A percentile compares a stretch with the other conserved stretches of the same genome.
These are phyloP conservation scores for Ramichloridium luteum DNA, from an alignment of 2,329 filamentous ascomycete species.

Conservation along the genomic window DNA sequence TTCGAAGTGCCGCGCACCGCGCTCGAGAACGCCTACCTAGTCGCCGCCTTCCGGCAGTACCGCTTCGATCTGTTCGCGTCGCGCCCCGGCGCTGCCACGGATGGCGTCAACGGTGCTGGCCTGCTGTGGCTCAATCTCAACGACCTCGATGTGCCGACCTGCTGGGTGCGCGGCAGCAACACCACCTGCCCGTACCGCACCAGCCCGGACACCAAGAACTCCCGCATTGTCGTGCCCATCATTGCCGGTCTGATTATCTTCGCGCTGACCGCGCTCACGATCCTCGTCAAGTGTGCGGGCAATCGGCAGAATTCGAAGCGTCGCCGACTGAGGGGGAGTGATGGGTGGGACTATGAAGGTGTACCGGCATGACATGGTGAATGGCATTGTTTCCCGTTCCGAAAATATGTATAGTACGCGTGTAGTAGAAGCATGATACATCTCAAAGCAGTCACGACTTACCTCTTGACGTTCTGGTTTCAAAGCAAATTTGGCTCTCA, in stretches of 20 bases:
- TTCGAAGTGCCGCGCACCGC: constrained; percentile 50
- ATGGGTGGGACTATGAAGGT: constrained; percentile 56
- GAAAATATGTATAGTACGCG: constrained; percentile 1
- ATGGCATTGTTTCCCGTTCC: too few relatives aligned
- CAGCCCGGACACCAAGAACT: constrained; percentile 25
- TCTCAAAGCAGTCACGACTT: background rate
- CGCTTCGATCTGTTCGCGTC: constrained; percentile 1
- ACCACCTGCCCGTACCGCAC: constrained; percentile 46
- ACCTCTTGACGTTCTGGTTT: background rate
- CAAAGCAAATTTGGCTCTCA: background rate
- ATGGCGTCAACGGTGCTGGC: constrained; percentile 17
- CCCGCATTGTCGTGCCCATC: constrained; percentile 46
- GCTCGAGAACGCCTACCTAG: constrained; percentile 51
- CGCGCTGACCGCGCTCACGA: constrained; percentile 46
- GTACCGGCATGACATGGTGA: constrained; percentile 35
- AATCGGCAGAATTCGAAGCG: constrained; percentile 45
- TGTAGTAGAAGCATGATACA: background rate
- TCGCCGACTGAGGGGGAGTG: constrained; percentile 30
- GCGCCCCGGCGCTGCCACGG: constrained; percentile 1
- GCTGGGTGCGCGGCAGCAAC: constrained; percentile 49
- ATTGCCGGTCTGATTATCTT: constrained; percentile 52
- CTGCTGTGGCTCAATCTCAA: constrained; percentile 50
- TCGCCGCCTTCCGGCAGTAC: constrained; percentile 20
- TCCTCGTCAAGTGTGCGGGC: constrained; percentile 53
- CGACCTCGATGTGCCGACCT: constrained; percentile 41